phyloP scores from a whole-genome alignment of 164 flowering plant species.

The Hamamelis virginiana region DNA sequence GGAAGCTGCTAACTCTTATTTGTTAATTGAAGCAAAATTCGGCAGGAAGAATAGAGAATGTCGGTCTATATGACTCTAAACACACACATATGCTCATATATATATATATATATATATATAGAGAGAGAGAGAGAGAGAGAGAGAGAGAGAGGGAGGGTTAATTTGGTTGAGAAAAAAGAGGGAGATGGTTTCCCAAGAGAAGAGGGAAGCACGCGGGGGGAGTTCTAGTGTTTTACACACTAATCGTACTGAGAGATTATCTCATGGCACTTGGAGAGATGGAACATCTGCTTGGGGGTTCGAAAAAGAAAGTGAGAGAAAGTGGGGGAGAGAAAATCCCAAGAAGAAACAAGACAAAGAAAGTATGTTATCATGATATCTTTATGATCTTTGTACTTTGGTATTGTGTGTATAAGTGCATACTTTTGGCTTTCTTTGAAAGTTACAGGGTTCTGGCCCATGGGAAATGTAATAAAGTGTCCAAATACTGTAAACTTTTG shows the following conservation, averaged over 20 bases:
- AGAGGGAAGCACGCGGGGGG: constrained; percentile 17
- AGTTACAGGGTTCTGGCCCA: background rate
- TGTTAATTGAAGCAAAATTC: constrained; percentile 21
- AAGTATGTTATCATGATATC: constrained; percentile 20
- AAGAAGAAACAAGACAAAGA: constrained; percentile 20
- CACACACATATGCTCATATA: background rate
- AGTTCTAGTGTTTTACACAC: constrained; percentile 10
- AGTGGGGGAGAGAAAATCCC: constrained; percentile 19
- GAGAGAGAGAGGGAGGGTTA: no score
- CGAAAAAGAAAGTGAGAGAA: constrained; percentile 4
- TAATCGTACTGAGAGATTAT: constrained; percentile 19
- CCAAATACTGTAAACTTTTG: constrained; percentile 4
- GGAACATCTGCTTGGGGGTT: constrained; percentile 1
- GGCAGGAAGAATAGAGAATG: constrained; percentile 24
- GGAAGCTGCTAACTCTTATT: background rate
- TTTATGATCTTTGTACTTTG: constrained; percentile 23
- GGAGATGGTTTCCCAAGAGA: constrained; percentile 9
- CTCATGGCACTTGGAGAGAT: background rate
- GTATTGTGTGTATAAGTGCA: background rate
- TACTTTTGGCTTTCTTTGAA: background rate
- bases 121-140: constrained; percentile 4
- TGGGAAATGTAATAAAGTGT: constrained; percentile 15
- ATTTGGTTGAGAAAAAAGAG: background rate
- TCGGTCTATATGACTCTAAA: constrained; percentile 19
- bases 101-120: no score